Evolutionary conservation across 768 basidiomycete genomes (phyloP), one percentile per base, ranked within the genome.

Genomic region (Russula olivacea): DNA sequence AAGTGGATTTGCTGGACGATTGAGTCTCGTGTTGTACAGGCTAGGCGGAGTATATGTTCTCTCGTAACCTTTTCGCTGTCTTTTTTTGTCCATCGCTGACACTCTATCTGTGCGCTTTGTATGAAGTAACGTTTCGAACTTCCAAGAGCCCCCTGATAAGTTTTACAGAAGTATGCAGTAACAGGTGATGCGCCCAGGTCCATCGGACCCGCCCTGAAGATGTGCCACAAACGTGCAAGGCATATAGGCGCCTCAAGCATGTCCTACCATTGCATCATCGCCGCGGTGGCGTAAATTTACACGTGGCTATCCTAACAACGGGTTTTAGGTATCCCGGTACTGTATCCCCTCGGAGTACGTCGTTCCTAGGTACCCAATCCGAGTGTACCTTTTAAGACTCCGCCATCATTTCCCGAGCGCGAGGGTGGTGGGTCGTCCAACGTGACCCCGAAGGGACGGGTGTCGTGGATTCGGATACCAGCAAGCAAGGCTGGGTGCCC

Each of bases 371-470:
- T 47, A 21, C 4, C 21, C 9, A 23, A 21, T 47, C 11, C 43
- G 23, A n/a, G 23, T 3, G 9, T 19, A 14, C 28, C 15, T 25
- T 3, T 5, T n/a, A 2, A 12, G 19, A 25, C 54, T 23, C 17
- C 75, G 85, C 95, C 66, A 95, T 98, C 66, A 77, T 94, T 47
- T 91, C 91, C 58, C 86, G 95, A 58, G 88, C 94, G n/a, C 87
- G 95, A 59, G 96, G 97, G 1, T 99, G 97, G 97, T 99, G 96
- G 93, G 91, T 98, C 38, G 97, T 98, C 4, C 95, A 98, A 72
- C 86, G 91, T 38, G 97, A 99, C 74, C 89, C 89, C 34, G 85
- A 84, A 40, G 94, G 94, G 5, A 81, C 86, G 3, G 92, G 93
- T 11, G 74, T 85, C 23, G 85, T 92, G 32, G 88, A 87, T 70